phyloP scores from a whole-genome alignment of 2,329 filamentous ascomycete genomes.

The Colletotrichum sp. region DNA sequence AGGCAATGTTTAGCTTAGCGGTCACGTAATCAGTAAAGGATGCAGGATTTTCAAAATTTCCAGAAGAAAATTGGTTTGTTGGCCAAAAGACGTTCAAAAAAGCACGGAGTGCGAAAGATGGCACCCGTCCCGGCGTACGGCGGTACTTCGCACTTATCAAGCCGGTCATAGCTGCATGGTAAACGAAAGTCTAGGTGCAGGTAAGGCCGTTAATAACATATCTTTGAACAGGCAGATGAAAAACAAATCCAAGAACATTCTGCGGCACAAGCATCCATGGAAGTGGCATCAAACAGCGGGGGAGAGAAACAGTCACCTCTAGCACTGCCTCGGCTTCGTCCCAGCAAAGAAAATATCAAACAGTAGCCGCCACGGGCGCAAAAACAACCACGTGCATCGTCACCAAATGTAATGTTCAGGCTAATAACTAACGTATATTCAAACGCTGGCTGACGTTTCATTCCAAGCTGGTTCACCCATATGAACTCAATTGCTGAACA shows the following conservation, averaged over 20 bases:
- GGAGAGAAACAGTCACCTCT: not conserved
- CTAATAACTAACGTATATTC: not conserved
- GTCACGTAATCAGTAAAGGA: accelerated
- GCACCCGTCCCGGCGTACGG: not conserved
- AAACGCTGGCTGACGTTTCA: not conserved
- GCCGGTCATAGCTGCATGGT: not conserved
- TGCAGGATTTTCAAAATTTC: too few relatives aligned
- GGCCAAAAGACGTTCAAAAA: too few relatives aligned
- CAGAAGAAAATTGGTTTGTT: not conserved
- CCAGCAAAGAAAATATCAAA: not conserved
- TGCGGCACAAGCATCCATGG: not conserved
- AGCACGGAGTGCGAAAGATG: too few relatives aligned
- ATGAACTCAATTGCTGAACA: not conserved
- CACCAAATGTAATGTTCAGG: not conserved
- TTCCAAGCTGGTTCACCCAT: not conserved
- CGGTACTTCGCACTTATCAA: not conserved
- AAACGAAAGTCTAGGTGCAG: not conserved
- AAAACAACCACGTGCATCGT: accelerated
- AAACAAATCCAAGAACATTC: not conserved
- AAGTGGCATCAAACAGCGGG: not conserved
- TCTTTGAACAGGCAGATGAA: not conserved
- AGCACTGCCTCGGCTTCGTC: not conserved
- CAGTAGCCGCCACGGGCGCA: not conserved
- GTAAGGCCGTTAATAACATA: not conserved
- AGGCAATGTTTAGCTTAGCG: not conserved